Evolutionary conservation across 2,329 filamentous ascomycete genomes (phyloP), one percentile per base, ranked within the genome.

Genomic region (Pseudogymnoascus sp.): DNA sequence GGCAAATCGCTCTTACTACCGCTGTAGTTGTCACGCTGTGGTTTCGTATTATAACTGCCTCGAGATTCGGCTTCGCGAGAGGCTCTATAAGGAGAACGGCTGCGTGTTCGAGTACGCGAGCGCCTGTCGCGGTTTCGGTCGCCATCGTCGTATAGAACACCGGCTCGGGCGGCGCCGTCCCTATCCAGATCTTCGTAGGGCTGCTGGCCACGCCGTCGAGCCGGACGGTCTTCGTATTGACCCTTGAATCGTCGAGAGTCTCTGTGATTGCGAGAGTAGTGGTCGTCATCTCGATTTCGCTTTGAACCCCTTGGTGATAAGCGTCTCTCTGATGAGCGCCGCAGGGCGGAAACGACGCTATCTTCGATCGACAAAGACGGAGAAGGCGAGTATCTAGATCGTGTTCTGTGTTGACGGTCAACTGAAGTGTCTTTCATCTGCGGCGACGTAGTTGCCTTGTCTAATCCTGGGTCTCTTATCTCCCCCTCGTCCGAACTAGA

Each of bases 391-490:
- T 69, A 69, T 65, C 69, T 69, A 71, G 69, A 69, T 62, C 83
- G 85, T 79, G 78, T 83, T 93, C 91, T 96, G 89, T 89, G 84
- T 83, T 82, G 86, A 85, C 88, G 89, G 91, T 96, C 90, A 96
- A 96, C 88, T 85, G 83, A 87, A 85, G 80, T 87, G 88, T 86
- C 83, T 84, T 87, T 85, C 83, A 84, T 79, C 77, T 83, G 83
- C 82, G 83, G 85, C 87, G 88, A 87, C 87, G 88, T 88, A 90
- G 89, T 90, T 95, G 91, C 90, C 91, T 95, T 95, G 79, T 85
- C 83, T 81, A 81, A 83, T 77, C 83, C 82, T 78, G 84, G 84
- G 78, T 93, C 90, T 75, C 88, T 79, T 77, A 93, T 91, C 81
- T 96, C 91, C 79, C 91, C 91, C 78, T 96, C 90, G 77, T 91